Evolutionary conservation across 331 rosid species (phyloP), one percentile per base, ranked within the genome.

Genomic region (Cydonia oblonga): DNA sequence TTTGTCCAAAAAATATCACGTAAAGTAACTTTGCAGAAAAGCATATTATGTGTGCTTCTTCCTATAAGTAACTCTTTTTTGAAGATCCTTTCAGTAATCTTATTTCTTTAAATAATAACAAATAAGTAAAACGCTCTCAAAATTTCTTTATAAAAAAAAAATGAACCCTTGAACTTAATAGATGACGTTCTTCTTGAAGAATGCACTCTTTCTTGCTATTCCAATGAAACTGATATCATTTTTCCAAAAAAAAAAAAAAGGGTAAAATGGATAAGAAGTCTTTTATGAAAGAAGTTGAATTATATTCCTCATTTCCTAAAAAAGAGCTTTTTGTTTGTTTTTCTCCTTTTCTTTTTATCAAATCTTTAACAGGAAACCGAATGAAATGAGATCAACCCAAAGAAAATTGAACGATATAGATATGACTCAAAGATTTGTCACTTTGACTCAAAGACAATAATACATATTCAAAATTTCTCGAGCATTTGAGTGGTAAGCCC

Each of bases 391-490:
- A 2, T 49, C 54, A 16, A 49, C 20, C 54, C 54, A 49, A 25
- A 26, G 33, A 24, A 59, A 15, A 59, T 24, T 25, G 20, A 59
- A 24, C 26, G 20, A 25, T 5, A 16, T 18, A 44, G 32, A 57
- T 5, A 24, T 58, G 63, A 58, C 64, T 25, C 33, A 13, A 59
- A 15, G 7, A 46, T 46, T 46, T 46, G 53, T 46, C 53, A 46
- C 53, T 46, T 6, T 5, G n/a, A 46, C 53, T 5, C 53, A 46
- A 15, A 15, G 98, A 73, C 11, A 33, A 33, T 8, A 0, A 33
- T 33, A 33, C 11, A 33, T 8, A 33, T 33, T 90, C 92, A 9
- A 86, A 46, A 6, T 81, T 75, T n/a, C 82, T 86, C 3, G 84
- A 78, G 25, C 28, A 49, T 2, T 81, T 82, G 0, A 66, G 52